phyloP scores from a whole-genome alignment of 371 early-diverging fungal species.

The Haplosporangium sp. region DNA sequence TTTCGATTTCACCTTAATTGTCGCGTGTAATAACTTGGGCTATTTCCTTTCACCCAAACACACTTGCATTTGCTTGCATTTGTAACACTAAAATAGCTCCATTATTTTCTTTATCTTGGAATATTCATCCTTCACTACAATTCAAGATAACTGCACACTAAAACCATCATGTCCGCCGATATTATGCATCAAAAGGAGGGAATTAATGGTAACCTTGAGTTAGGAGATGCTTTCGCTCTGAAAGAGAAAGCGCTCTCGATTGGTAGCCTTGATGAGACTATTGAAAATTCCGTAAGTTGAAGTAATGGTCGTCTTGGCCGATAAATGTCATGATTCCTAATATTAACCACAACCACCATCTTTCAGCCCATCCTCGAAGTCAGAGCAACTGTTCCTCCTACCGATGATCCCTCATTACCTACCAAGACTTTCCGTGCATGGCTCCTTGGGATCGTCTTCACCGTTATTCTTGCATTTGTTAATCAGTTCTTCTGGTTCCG shows the following conservation, averaged over 20 bases:
- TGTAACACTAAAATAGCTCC: no score
- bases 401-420: slow-evolving; percentile 75
- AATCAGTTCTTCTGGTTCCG: slow-evolving; percentile 86
- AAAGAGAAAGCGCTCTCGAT: slow-evolving; percentile 37
- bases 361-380: slow-evolving; percentile 50
- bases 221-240: slow-evolving; percentile 16
- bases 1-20: not conserved
- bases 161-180: slow-evolving; percentile 23
- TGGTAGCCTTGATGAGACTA: slow-evolving; percentile 31
- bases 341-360: not conserved
- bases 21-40: not conserved
- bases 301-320: not conserved
- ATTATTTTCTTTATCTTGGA: no score
- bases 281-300: slow-evolving; percentile 45
- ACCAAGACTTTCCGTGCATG: slow-evolving; percentile 83
- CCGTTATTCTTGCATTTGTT: slow-evolving; percentile 70
- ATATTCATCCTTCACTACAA: not conserved
- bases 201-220: slow-evolving; percentile 21
- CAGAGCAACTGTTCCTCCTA: slow-evolving; percentile 52
- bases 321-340: not conserved
- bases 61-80: not conserved
- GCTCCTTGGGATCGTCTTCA: slow-evolving; percentile 77
- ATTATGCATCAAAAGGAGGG: slow-evolving; percentile 35
- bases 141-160: not conserved
- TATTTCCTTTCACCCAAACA: not conserved